Percentiles rank a stretch among this genome's conserved stretches.
These are phyloP conservation scores for Wickerhamiella dianesei DNA, from an alignment of 805 yeast species.

Conservation along the genomic window DNA sequence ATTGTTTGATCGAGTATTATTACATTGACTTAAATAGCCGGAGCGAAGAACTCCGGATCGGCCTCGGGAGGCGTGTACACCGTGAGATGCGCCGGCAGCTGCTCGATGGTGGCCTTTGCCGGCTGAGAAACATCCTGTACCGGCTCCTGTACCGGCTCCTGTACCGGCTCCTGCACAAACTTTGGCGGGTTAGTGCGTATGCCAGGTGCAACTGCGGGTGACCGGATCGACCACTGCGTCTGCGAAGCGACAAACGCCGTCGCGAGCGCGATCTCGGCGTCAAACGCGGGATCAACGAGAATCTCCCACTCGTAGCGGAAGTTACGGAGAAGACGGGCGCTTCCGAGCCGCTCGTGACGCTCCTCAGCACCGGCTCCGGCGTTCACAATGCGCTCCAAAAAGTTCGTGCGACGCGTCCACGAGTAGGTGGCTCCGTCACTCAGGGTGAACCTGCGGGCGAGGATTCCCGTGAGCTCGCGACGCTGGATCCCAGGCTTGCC, in stretches of 20 bases:
- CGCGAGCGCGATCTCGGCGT: constrained; percentile 41
- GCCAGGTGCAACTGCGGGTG: background rate
- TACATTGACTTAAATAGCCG: background rate
- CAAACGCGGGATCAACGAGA: constrained; percentile 36
- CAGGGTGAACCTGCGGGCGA: constrained; percentile 35
- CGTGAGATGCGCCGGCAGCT: background rate
- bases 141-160: background rate
- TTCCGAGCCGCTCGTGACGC: constrained; percentile 39
- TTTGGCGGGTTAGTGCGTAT: background rate
- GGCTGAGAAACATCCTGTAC: background rate
- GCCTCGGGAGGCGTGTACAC: background rate
- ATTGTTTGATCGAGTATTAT: constrained; percentile 46
- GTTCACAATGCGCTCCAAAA: constrained; percentile 39
- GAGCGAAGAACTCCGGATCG: background rate
- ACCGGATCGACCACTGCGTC: constrained; percentile 45
- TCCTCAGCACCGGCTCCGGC: constrained; percentile 47
- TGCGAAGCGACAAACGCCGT: constrained; percentile 50
- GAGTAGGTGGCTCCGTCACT: constrained; percentile 43
- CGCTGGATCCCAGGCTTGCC: constrained; percentile 21
- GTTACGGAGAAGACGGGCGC: constrained; percentile 44
- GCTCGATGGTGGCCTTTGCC: background rate
- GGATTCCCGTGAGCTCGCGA: constrained; percentile 32
- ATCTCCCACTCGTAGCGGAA: constrained; percentile 48
- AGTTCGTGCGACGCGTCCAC: constrained; percentile 42
- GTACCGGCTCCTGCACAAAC: background rate